Evolutionary conservation across 768 basidiomycete genomes (phyloP).

Genomic region (Lepiota brunneoincarnata): DNA sequence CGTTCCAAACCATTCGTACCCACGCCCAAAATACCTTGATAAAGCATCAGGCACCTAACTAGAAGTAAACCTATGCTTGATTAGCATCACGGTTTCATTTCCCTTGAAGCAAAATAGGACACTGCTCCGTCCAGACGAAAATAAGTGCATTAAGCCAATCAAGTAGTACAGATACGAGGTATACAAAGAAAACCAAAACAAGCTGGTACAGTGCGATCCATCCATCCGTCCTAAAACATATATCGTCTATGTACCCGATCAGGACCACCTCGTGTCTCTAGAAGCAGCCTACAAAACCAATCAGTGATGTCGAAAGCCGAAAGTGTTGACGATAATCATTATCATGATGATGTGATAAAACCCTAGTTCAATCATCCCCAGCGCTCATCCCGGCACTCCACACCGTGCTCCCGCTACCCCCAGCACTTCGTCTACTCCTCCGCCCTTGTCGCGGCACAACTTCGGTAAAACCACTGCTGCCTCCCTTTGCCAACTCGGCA

Average conservation of each 20-base stretch:
- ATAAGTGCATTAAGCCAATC: constrained; percentile 4
- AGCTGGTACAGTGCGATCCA: constrained; percentile 2
- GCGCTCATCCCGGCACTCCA: constrained; percentile 86
- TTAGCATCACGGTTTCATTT: neutral
- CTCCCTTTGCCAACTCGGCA: constrained; percentile 75
- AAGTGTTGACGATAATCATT: no score
- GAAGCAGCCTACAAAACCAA: neutral
- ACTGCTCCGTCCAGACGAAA: neutral
- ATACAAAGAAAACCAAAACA: neutral
- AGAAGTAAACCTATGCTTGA: neutral
- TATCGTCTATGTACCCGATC: neutral
- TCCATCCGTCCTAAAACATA: neutral
- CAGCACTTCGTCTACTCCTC: constrained; percentile 55
- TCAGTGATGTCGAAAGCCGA: neutral
- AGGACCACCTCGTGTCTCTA: neutral
- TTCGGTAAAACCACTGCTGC: constrained; percentile 76
- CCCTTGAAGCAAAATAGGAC: neutral
- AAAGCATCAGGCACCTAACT: constrained; percentile 35
- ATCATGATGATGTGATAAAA: no score
- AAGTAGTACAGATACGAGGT: constrained; percentile 9
- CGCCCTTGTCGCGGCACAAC: constrained; percentile 55
- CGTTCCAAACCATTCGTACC: constrained; percentile 75
- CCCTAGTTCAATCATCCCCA: constrained; percentile 34
- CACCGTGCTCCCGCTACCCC: constrained; percentile 74
- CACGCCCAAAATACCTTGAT: constrained; percentile 79